Evolutionary conservation across 177 flowering plant genomes (phyloP).

Genomic region (Tripterygium wilfordii): DNA sequence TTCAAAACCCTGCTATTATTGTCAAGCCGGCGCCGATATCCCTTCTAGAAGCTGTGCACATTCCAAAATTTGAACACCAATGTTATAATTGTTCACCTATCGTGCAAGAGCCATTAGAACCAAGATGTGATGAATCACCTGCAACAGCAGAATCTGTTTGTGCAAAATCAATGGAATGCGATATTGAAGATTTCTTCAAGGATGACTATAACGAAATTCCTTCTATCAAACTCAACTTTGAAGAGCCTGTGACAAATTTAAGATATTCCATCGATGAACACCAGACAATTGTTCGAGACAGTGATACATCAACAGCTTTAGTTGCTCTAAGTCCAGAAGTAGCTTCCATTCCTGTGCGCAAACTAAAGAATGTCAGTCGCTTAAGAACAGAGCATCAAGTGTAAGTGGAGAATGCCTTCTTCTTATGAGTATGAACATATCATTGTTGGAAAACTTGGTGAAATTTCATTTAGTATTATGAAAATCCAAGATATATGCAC

Average conservation of each 20-base stretch:
- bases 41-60: constrained; percentile 10
- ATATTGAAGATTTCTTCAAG: constrained; percentile 33
- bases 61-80: constrained; percentile 6
- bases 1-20: constrained; percentile 2
- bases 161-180: too few species aligned
- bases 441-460: not conserved
- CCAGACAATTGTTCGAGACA: constrained; percentile 14
- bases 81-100: constrained; percentile 26
- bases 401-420: constrained; percentile 38
- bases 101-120: constrained; percentile 33
- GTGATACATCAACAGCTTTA: constrained; percentile 46
- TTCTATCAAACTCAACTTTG: constrained; percentile 23
- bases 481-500: too few species aligned
- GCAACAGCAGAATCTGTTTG: too few species aligned
- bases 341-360: constrained; percentile 51
- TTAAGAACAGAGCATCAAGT: constrained; percentile 75
- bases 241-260: constrained; percentile 19
- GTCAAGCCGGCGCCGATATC: not conserved
- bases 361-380: constrained; percentile 56
- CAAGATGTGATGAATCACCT: too few species aligned
- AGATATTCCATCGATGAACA: constrained; percentile 8
- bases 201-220: constrained; percentile 41
- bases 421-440: too few species aligned
- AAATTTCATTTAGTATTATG: not conserved
- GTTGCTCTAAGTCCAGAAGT: constrained; percentile 42